These are phyloP conservation scores for Elaphomyces granulatus DNA, from an alignment of 495 filamentous ascomycete species.

Conservation along the genomic window DNA sequence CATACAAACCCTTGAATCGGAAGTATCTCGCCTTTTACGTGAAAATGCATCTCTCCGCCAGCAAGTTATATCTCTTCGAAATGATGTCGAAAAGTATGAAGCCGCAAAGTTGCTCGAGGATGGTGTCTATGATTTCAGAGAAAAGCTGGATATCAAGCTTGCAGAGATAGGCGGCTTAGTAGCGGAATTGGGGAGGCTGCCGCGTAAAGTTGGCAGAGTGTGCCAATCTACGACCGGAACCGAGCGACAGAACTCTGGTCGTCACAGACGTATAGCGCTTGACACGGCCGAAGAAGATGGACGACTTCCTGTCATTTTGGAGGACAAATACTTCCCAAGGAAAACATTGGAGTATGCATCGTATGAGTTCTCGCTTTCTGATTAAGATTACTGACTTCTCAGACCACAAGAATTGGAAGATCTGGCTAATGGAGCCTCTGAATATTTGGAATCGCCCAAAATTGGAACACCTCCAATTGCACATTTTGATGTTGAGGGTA, in stretches of 20 bases:
- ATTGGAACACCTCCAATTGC: slow-evolving; percentile 30
- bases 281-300: slow-evolving; percentile 34
- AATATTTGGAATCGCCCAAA: slow-evolving; percentile 45
- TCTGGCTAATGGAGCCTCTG: slow-evolving; percentile 33
- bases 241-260: background rate
- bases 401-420: slow-evolving; percentile 31
- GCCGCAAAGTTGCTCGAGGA: slow-evolving; percentile 26
- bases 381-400: slow-evolving; percentile 8
- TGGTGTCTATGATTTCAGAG: slow-evolving; percentile 52
- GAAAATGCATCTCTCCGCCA: slow-evolving; percentile 80
- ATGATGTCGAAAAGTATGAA: slow-evolving; percentile 43
- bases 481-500: slow-evolving; percentile 7
- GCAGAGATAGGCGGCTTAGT: slow-evolving; percentile 51
- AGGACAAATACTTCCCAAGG: slow-evolving; percentile 65
- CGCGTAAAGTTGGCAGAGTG: slow-evolving; percentile 20
- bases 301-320: slow-evolving; percentile 64
- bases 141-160: slow-evolving; percentile 54
- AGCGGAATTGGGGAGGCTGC: slow-evolving; percentile 40
- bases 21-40: slow-evolving; percentile 64
- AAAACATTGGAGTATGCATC: slow-evolving; percentile 54
- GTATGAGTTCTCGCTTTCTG: background rate
- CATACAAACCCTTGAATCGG: slow-evolving; percentile 75
- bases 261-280: slow-evolving; percentile 1
- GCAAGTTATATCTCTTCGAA: slow-evolving; percentile 58
- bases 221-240: background rate